A percentile compares a stretch with the other conserved stretches of the same genome.
These are phyloP conservation scores for Calonectria ilicicola DNA, from an alignment of 2,329 filamentous ascomycete species.

Conservation along the genomic window DNA sequence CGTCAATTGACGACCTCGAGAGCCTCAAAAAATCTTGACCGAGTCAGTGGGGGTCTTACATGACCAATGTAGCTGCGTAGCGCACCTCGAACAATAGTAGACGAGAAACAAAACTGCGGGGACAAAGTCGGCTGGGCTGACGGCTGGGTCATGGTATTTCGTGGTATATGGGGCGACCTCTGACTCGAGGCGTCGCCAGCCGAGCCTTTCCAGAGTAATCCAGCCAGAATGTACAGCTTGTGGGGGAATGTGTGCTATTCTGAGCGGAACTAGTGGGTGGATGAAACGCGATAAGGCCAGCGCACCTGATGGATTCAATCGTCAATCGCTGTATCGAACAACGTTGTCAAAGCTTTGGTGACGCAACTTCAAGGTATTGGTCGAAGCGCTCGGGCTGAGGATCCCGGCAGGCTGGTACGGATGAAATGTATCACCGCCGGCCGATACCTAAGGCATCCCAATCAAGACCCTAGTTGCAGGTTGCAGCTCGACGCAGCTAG, in stretches of 20 bases:
- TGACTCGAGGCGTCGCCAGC: slow-evolving; percentile 51
- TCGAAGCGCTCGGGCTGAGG: neutral
- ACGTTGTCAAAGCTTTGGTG: slow-evolving; percentile 23
- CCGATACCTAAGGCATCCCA: slow-evolving; percentile 6
- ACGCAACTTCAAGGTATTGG: slow-evolving; percentile 35
- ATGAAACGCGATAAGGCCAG: slow-evolving; percentile 19
- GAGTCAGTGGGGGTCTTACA: slow-evolving; percentile 23
- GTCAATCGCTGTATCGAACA: neutral
- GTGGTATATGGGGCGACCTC: slow-evolving; percentile 42
- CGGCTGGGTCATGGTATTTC: slow-evolving; percentile 59
- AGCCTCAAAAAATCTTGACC: slow-evolving; percentile 87
- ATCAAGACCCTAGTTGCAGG: slow-evolving; percentile 1
- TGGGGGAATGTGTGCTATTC: neutral
- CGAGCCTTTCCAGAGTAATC: slow-evolving; percentile 61
- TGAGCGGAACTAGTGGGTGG: slow-evolving; percentile 16
- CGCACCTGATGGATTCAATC: neutral
- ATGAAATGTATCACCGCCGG: slow-evolving; percentile 36
- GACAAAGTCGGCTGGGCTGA: slow-evolving; percentile 67
- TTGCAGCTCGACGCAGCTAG: neutral
- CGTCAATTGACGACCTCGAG: slow-evolving; percentile 87
- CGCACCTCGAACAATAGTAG: slow-evolving; percentile 75
- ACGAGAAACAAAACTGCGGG: slow-evolving; percentile 84
- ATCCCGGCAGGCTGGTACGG: slow-evolving; percentile 23
- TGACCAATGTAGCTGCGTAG: neutral
- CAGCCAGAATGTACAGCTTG: slow-evolving; percentile 57